These are phyloP conservation scores for Trichosanthes truncata DNA, from an alignment of 306 rosid genomes.

Conservation along the genomic window DNA sequence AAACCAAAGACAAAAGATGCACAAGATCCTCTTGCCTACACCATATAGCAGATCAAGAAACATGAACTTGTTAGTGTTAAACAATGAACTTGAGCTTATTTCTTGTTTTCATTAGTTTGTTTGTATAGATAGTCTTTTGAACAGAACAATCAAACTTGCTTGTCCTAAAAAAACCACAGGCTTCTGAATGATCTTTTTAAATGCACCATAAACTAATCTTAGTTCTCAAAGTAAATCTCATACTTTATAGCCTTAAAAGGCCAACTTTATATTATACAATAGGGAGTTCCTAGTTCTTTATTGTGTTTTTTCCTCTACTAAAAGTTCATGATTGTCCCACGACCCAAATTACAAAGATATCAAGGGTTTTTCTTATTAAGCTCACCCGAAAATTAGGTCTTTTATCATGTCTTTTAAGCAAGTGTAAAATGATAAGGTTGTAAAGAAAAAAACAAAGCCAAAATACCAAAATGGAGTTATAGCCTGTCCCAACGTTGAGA, in stretches of 20 bases:
- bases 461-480: conserved; percentile 80
- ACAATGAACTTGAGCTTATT: neutral
- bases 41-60: conserved; percentile 1
- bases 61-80: neutral
- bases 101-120: neutral
- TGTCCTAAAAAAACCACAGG: neutral
- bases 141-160: neutral
- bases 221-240: neutral
- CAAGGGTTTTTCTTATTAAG: no score
- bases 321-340: no score
- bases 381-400: no score
- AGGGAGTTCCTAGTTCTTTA: neutral
- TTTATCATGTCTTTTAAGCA: no score
- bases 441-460: neutral
- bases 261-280: neutral
- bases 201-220: neutral
- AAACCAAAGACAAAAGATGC: conserved; percentile 94
- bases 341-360: no score
- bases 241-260: no score
- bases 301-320: no score
- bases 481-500: conserved; percentile 72
- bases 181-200: neutral
- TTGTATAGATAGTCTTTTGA: neutral
- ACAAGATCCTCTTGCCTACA: conserved; percentile 97
- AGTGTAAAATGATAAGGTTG: neutral